Base-by-base conservation (phyloP, 2,329 filamentous ascomycete genomes). In the Aspergillus clavatus region DNA sequence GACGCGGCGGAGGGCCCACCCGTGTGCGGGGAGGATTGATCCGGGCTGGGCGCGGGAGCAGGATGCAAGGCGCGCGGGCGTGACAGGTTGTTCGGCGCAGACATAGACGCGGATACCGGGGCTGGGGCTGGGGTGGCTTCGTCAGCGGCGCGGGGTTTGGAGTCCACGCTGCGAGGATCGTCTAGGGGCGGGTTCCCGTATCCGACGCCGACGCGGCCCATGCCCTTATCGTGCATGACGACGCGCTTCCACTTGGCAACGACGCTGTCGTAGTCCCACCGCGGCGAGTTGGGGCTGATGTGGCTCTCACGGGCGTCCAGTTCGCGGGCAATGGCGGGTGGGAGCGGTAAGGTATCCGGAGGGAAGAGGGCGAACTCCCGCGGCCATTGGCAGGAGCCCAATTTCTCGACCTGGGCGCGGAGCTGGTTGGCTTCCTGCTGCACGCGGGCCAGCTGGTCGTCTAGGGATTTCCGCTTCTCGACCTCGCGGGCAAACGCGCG, bases 381-480 rank as follows among this genome's bases (percentile, higher is more conserved):
- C 3, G 72, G 72, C 70, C 70, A 73, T 48, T 75, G 72, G 49
- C 71, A 74, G 10, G 66, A 68, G 4, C 66, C 68, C 1, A 75
- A 61, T 35, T 66, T 65, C 44, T 73, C 72, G 2, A 75, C 67
- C 46, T 74, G 72, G 3, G 67, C 66, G 28, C 71, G 71, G n/a
- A 76, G 61, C 42, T 74, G 72, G 42, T 71, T 70, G 4, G 71
- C 67, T 58, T 76, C 73, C 46, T 75, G 72, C 41, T 74, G 69
- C 7, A 72, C 63, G 12, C 68, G 61, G 7, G 67, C 67, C 6
- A 75, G 63, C 47, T 68, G 68, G 8, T 68, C 65, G 39, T 73
- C 71, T 7, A 68, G 52, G 11, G 66, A 65, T 46, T 69, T 67
- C 24, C 71, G 69, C 44, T 67, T 71, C 43, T 74, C 70, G 31